phyloP scores from a whole-genome alignment of 768 basidiomycete species.

The Paxillus involutus region DNA sequence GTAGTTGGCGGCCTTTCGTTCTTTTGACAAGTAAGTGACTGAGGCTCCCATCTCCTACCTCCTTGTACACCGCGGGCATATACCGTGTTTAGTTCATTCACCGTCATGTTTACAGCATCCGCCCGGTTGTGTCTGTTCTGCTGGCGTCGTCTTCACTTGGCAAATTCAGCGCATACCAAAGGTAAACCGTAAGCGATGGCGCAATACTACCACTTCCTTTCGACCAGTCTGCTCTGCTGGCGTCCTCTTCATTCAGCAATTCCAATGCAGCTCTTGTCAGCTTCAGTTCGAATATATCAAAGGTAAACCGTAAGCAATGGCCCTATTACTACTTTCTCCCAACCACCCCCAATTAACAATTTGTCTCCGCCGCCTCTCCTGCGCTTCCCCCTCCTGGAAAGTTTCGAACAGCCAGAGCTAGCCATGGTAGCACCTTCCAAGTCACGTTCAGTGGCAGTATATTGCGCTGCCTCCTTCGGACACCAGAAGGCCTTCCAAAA shows the following conservation, averaged over 20 bases:
- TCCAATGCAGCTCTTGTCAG: conserved; percentile 4
- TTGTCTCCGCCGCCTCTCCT: not conserved
- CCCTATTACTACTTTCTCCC: conserved; percentile 7
- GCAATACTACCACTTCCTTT: no score
- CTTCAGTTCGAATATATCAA: conserved; percentile 27
- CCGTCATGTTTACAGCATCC: not conserved
- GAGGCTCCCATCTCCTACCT: not conserved
- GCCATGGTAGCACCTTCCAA: conserved; percentile 31
- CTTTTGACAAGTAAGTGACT: not conserved
- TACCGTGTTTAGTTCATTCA: no score
- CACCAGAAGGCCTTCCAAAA: conserved; percentile 55
- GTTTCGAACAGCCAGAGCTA: conserved; percentile 10
- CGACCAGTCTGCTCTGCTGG: not conserved
- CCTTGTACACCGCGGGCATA: no score
- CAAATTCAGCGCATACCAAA: no score
- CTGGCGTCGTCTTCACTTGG: no score
- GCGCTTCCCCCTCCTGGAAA: not conserved
- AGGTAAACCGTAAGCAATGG: not conserved
- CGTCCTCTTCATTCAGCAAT: conserved; percentile 2
- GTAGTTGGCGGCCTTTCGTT: no score
- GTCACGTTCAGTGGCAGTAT: conserved; percentile 65
- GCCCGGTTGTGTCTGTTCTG: conserved; percentile 20
- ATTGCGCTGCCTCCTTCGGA: conserved; percentile 79
- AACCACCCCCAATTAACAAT: not conserved
- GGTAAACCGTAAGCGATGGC: no score